phyloP scores from a whole-genome alignment of 2,329 filamentous ascomycete species.

The Dryadomyces quercus-mongolicae region DNA sequence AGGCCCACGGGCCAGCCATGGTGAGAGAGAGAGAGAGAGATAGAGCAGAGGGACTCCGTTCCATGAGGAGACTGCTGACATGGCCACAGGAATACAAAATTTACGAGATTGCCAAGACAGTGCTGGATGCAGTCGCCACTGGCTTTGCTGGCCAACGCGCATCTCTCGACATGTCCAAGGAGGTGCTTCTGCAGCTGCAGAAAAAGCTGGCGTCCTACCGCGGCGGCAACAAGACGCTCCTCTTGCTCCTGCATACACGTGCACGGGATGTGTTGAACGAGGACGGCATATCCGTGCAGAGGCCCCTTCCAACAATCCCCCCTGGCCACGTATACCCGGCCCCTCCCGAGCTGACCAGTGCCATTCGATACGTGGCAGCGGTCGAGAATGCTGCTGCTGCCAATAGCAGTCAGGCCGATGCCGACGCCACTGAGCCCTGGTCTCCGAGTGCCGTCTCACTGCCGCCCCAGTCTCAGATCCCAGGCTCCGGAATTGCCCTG shows the following conservation, averaged over 20 bases:
- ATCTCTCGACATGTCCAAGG: conserved; percentile 15
- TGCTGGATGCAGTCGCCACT: conserved; percentile 25
- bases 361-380: neutral
- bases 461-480: neutral
- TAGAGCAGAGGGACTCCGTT: too few species aligned
- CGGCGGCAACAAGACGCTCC: conserved; percentile 27
- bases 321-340: neutral
- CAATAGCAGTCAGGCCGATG: neutral
- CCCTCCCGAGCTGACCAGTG: neutral
- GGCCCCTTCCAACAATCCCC: neutral
- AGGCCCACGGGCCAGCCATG: conserved; percentile 36
- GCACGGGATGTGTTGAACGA: conserved; percentile 7
- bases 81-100: conserved; percentile 27
- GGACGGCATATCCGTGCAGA: neutral
- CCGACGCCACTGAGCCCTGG: neutral
- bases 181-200: conserved; percentile 25
- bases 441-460: neutral
- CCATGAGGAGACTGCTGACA: neutral
- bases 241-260: conserved; percentile 20
- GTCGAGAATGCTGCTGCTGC: neutral
- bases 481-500: neutral
- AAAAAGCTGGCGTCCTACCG: conserved; percentile 27
- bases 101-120: conserved; percentile 32
- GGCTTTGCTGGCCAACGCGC: neutral
- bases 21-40: conserved; percentile 11